phyloP scores from a whole-genome alignment of 1,284 basidiomycete species.

The Omphalotus olearius region DNA sequence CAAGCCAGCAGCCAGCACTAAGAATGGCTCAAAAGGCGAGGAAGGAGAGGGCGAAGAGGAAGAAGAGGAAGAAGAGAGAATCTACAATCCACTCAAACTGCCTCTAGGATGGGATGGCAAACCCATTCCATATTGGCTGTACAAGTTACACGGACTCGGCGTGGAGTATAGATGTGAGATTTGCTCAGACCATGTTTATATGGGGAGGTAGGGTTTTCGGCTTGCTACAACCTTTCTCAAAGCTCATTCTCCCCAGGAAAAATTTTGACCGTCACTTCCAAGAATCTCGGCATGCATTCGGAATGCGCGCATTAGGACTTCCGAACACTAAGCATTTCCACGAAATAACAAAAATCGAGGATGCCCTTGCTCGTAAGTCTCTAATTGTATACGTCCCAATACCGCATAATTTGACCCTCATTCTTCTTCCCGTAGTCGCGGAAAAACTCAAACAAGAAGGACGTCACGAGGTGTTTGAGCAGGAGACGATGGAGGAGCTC shows the following conservation, averaged over 20 bases:
- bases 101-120: conserved; percentile 98
- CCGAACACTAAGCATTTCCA: conserved; percentile 99
- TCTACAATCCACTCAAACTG: conserved; percentile 97
- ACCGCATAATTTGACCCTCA: not conserved
- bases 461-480: conserved; percentile 83
- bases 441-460: conserved; percentile 96
- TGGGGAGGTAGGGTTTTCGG: conserved; percentile 67
- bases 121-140: conserved; percentile 98
- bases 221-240: conserved; percentile 8
- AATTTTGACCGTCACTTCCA: conserved; percentile 95
- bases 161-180: conserved; percentile 99
- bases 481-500: conserved; percentile 93
- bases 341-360: conserved; percentile 95
- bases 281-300: conserved; percentile 96
- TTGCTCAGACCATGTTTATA: conserved; percentile 93
- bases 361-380: conserved; percentile 84
- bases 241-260: conserved; percentile 51
- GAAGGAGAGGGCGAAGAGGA: conserved; percentile 64
- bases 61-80: conserved; percentile 90
- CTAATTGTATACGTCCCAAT: conserved; percentile 5
- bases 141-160: conserved; percentile 95
- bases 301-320: conserved; percentile 95
- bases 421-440: conserved; percentile 56
- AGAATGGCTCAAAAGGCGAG: conserved; percentile 33
- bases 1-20: conserved; percentile 29